phyloP scores from a whole-genome alignment of 768 basidiomycete species.

The Coprinellus micaceus region DNA sequence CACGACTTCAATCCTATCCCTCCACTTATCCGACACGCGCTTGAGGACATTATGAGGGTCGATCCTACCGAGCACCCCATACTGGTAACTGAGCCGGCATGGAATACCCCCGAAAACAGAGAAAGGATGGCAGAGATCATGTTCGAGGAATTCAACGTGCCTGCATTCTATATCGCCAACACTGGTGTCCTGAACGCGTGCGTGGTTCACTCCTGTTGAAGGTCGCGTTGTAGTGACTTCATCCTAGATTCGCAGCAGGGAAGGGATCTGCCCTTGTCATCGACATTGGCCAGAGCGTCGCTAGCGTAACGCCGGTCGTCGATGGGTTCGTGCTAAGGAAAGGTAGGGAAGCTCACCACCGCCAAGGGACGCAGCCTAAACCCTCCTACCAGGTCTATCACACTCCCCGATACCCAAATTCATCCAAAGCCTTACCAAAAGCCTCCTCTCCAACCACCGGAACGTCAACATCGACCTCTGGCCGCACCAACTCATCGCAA shows the following conservation, averaged over 20 bases:
- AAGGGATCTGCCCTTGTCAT: constrained; percentile 96
- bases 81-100: constrained; percentile 91
- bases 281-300: constrained; percentile 86
- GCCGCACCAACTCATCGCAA: constrained; percentile 89
- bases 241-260: constrained; percentile 84
- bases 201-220: constrained; percentile 20
- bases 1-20: constrained; percentile 73
- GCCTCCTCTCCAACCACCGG: constrained; percentile 53
- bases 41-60: constrained; percentile 72
- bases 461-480: constrained; percentile 61
- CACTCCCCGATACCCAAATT: constrained; percentile 75
- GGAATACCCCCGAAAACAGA: constrained; percentile 91
- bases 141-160: constrained; percentile 94
- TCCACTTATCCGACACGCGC: constrained; percentile 68
- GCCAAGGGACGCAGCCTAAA: background rate
- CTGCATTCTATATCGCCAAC: constrained; percentile 96
- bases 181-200: constrained; percentile 92
- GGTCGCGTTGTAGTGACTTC: background rate
- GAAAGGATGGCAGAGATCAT: constrained; percentile 96
- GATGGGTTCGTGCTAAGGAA: constrained; percentile 97
- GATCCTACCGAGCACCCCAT: constrained; percentile 85
- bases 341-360: constrained; percentile 42
- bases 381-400: constrained; percentile 56
- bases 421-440: constrained; percentile 74
- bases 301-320: constrained; percentile 91